Conservation (phyloP, 495 filamentous ascomycete genomes). For the Hypoxylon subgilvum region DNA sequence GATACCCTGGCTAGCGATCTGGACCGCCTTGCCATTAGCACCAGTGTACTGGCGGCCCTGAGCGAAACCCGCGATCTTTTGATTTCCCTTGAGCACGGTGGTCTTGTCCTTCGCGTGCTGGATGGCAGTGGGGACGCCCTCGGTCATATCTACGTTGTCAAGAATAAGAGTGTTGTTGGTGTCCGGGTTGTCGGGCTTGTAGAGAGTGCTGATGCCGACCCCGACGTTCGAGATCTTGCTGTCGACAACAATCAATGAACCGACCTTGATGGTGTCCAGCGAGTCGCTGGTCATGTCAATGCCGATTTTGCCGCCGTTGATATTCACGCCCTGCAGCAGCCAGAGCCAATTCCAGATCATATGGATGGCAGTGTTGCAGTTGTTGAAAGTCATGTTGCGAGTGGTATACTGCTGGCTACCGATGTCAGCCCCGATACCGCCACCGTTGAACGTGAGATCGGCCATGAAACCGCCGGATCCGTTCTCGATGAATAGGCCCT, state of each 20-base stretch:
- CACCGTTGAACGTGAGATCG: slow-evolving; percentile 87
- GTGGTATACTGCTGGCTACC: slow-evolving; percentile 96
- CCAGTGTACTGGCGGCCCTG: slow-evolving; percentile 75
- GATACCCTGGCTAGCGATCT: slow-evolving; percentile 57
- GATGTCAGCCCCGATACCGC: slow-evolving; percentile 80
- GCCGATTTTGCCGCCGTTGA: slow-evolving; percentile 81
- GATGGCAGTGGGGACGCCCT: slow-evolving; percentile 56
- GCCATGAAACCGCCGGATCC: slow-evolving; percentile 88
- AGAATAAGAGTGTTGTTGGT: slow-evolving; percentile 81
- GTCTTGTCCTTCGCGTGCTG: slow-evolving; percentile 62
- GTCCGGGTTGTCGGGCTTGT: slow-evolving; percentile 63
- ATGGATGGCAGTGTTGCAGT: slow-evolving; percentile 85
- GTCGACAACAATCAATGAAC: slow-evolving; percentile 82
- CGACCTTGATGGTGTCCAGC: slow-evolving; percentile 68
- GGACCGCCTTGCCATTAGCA: slow-evolving; percentile 49
- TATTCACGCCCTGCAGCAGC: slow-evolving; percentile 78
- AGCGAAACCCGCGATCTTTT: slow-evolving; percentile 71
- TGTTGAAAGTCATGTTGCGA: slow-evolving; percentile 88
- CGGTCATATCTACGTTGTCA: slow-evolving; percentile 81
- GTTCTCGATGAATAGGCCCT: slow-evolving; percentile 98
- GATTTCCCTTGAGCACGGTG: slow-evolving; percentile 72
- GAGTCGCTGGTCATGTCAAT: slow-evolving; percentile 78
- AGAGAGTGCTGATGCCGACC: slow-evolving; percentile 76
- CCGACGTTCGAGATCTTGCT: slow-evolving; percentile 75
- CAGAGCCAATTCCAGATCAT: slow-evolving; percentile 98